phyloP scores from a whole-genome alignment of 306 rosid genomes.

The Cyamopsis tetragonoloba region DNA sequence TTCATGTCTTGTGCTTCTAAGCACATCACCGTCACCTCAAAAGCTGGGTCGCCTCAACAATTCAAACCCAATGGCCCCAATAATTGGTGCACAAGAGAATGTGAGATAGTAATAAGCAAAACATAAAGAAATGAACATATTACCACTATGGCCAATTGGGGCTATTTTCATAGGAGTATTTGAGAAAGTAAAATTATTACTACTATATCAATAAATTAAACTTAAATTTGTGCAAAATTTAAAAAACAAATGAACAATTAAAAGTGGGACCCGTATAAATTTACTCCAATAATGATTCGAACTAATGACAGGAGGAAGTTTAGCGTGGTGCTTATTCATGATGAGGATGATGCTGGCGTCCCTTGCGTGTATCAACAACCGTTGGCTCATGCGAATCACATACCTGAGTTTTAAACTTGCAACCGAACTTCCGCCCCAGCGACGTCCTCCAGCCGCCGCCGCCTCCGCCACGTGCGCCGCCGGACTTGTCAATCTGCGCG shows the following conservation, averaged over 20 bases:
- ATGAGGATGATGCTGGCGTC: slow-evolving; percentile 53
- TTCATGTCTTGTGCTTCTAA: slow-evolving; percentile 1
- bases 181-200: neutral
- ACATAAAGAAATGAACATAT: neutral
- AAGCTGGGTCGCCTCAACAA: slow-evolving; percentile 18
- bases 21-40: slow-evolving; percentile 28
- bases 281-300: slow-evolving; percentile 20
- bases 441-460: slow-evolving; percentile 49
- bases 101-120: neutral
- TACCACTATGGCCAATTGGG: no score
- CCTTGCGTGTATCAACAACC: slow-evolving; percentile 62
- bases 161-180: neutral
- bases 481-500: slow-evolving; percentile 55
- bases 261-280: slow-evolving; percentile 22
- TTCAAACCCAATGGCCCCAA: neutral
- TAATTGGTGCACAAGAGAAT: neutral
- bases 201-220: neutral
- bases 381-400: slow-evolving; percentile 85
- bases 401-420: slow-evolving; percentile 93
- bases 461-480: slow-evolving; percentile 13
- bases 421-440: slow-evolving; percentile 63
- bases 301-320: slow-evolving; percentile 17
- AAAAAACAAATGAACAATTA: slow-evolving; percentile 19
- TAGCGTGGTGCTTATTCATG: slow-evolving; percentile 33
- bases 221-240: neutral